phyloP scores from a whole-genome alignment of 768 basidiomycete genomes.

The Podaxis sp. region DNA sequence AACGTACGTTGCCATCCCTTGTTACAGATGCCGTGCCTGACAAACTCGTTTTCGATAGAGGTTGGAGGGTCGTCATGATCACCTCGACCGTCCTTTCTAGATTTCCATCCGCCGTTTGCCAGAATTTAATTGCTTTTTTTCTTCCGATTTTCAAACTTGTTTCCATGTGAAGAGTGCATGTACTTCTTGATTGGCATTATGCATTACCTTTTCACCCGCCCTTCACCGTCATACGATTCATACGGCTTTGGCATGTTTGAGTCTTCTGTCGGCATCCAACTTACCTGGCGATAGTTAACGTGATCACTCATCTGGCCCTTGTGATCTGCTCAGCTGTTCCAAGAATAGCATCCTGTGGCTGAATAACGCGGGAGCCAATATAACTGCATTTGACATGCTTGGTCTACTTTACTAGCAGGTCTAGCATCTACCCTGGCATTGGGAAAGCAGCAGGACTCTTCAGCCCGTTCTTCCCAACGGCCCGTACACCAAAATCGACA shows the following conservation, averaged over 20 bases:
- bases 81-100: constrained; percentile 12
- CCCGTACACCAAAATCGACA: constrained; percentile 47
- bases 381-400: neutral
- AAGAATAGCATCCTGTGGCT: neutral
- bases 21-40: constrained; percentile 10
- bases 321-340: neutral
- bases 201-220: no score
- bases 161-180: neutral
- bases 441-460: constrained; percentile 51
- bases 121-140: constrained; percentile 5
- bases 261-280: no score
- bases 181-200: neutral
- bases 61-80: constrained; percentile 39
- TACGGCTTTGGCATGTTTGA: no score
- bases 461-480: constrained; percentile 52
- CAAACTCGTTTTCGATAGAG: constrained; percentile 31
- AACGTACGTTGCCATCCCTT: constrained; percentile 61
- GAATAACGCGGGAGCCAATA: neutral
- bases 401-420: neutral
- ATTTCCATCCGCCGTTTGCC: neutral
- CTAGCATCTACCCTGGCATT: constrained; percentile 15
- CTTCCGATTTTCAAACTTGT: neutral
- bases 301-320: neutral
- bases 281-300: neutral
- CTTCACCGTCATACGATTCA: no score